A percentile compares a stretch with the other conserved stretches of the same genome.
Conservation (phyloP, 257 asterid genomes). For the Fraxinus americana region DNA sequence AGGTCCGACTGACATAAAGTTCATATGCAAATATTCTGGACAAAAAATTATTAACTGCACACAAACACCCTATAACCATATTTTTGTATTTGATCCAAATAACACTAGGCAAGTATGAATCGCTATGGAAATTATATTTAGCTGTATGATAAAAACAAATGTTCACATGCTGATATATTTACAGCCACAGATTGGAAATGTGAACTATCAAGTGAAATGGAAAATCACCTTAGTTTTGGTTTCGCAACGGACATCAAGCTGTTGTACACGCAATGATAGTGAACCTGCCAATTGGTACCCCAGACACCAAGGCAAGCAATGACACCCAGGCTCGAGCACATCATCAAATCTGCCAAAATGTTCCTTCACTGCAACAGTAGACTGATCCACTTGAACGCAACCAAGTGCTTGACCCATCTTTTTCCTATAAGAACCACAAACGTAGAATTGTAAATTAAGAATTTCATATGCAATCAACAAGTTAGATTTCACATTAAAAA, state of each 20-base stretch:
- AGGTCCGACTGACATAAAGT: not conserved
- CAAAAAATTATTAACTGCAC: not conserved
- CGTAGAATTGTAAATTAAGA: too few species aligned
- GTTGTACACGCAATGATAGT: slow-evolving; percentile 20
- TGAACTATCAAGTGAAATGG: not conserved
- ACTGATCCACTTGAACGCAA: slow-evolving; percentile 25
- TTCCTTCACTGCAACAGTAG: slow-evolving; percentile 21
- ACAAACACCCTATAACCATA: not conserved
- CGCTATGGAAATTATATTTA: not conserved
- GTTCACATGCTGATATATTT: not conserved
- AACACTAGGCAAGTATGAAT: not conserved
- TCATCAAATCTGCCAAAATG: slow-evolving; percentile 23
- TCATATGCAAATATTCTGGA: not conserved
- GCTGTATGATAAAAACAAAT: not conserved
- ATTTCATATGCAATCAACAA: not conserved
- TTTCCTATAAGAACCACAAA: not conserved
- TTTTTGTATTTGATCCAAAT: not conserved
- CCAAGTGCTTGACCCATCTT: slow-evolving; percentile 21
- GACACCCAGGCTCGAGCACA: slow-evolving; percentile 23
- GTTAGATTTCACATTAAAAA: not conserved
- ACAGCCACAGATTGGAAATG: not conserved
- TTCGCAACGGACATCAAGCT: slow-evolving; percentile 26
- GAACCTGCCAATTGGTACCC: slow-evolving; percentile 21
- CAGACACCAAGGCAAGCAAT: slow-evolving; percentile 26
- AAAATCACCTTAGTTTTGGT: slow-evolving; percentile 22